Evolutionary conservation across 2,329 filamentous ascomycete species (phyloP).

Genomic region (Nothomitra cinnamomea): DNA sequence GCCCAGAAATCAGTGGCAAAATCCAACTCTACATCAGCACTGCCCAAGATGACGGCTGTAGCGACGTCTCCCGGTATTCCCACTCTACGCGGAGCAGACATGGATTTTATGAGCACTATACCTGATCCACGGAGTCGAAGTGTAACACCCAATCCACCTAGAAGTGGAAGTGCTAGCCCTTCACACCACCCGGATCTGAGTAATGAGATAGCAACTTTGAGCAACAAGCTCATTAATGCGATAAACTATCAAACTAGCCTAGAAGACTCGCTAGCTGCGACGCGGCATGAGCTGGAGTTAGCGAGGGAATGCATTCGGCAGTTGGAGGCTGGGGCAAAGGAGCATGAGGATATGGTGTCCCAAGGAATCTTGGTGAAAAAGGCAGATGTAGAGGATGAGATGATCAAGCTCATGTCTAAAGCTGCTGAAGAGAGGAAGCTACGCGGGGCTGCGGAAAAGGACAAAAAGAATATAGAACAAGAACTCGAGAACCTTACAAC

Average conservation of each 20-base stretch:
- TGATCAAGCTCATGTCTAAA: slow-evolving; percentile 37
- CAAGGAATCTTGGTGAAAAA: slow-evolving; percentile 62
- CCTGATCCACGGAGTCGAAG: slow-evolving; percentile 44
- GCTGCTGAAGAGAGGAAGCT: slow-evolving; percentile 48
- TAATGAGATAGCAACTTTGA: slow-evolving; percentile 72
- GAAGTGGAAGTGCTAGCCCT: slow-evolving; percentile 18
- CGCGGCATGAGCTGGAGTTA: slow-evolving; percentile 66
- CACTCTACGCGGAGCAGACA: slow-evolving; percentile 24
- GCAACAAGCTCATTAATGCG: slow-evolving; percentile 89
- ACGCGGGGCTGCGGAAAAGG: slow-evolving; percentile 50
- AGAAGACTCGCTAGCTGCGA: slow-evolving; percentile 71
- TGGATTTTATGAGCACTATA: slow-evolving; percentile 50
- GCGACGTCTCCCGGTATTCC: slow-evolving; percentile 13
- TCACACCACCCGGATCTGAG: slow-evolving; percentile 41
- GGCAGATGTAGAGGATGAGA: slow-evolving; percentile 58
- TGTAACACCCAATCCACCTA: slow-evolving; percentile 26
- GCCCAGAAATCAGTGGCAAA: slow-evolving; percentile 16
- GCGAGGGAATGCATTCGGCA: slow-evolving; percentile 49
- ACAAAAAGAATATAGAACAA: slow-evolving; percentile 78
- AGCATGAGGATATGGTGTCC: slow-evolving; percentile 52
- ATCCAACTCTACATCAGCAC: slow-evolving; percentile 22
- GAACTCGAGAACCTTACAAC: slow-evolving; percentile 83
- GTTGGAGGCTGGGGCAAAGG: slow-evolving; percentile 51
- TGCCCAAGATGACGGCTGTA: slow-evolving; percentile 23
- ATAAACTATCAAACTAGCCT: slow-evolving; percentile 92